Evolutionary conservation across 495 filamentous ascomycete species (phyloP), one percentile per base, ranked within the genome.

Genomic region (Physcia stellaris): DNA sequence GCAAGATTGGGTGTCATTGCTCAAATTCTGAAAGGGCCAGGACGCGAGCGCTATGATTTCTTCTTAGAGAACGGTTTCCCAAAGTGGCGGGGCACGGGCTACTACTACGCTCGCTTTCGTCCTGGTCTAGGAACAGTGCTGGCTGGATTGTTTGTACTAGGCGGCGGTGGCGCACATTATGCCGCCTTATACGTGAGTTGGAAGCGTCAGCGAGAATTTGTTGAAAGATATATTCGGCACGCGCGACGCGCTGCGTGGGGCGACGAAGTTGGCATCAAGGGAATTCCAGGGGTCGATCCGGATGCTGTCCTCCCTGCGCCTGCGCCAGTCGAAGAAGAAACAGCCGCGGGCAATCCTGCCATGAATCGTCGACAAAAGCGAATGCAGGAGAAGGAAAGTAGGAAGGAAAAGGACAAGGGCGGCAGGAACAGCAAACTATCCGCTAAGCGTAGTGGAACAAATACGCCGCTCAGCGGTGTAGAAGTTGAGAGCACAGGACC

Each of bases 1-100:
- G 70, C 83, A 41, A 79, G 86, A 17, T 67, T 96, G 17, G 79
- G 80, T 48, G 71, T 87, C 50, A 77, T 95, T 26, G 74, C 79
- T 43, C 79, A 83, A 46, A 79, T 99, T 49, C 75, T 99, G 16
- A 78, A 81, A 38, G 86, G 88, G 1, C 63, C 75, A 2, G 63
- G 63, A 16, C 73, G 92, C 29, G 84, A 82, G 50, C 81, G 92
- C 37, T 99, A 99, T 57, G 87, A 99, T 57, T 76, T 94, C 57
- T 99, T 99, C 64, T 64, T 99, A 38, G 69, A 66, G 50, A 84
- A 95, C 60, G 90, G 90, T 16, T 99, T 99, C 60, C 90, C 90
- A 9, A 76, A 71, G 34, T 98, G 92, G 90, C 83, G 82, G 57
- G 90, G 92, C 24, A 95, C 90, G 13, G 92, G 87, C 37, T 99